Base-by-base conservation (phyloP, 2,329 filamentous ascomycete species). In the Sordariomycetes sp. region DNA sequence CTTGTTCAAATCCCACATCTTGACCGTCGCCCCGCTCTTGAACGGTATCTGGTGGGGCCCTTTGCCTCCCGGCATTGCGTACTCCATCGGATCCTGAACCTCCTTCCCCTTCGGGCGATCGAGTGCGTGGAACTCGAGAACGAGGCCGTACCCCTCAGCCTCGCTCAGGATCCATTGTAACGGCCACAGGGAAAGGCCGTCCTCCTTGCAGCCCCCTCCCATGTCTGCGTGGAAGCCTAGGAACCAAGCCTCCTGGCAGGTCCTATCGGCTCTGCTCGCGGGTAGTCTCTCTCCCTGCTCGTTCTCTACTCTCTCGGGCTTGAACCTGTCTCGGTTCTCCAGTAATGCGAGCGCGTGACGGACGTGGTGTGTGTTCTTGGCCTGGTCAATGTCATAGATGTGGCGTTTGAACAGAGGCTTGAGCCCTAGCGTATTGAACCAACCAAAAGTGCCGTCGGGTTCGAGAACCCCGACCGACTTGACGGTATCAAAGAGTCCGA, bases 141-240 rank as follows among this genome's bases (percentile, higher is more conserved):
- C 59, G 1, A 74, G 63, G 1, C 71, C 70, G 12, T 65, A 62
- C 22, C 62, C 60, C 25, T 64, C 62, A 54, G 65, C 67, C 60
- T 74, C 72, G 12, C 70, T 60, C 34, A 74, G 59, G 64, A 75
- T 73, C 72, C 72, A 75, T 60, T 75, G 72, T 1, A 74, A 60
- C 3, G 73, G 71, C 60, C 74, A 75, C 3, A 75, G 62, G 4
- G 70, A 69, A 5, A 74, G 62, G 2, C 72, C 72, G 56, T 72
- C 71, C 3, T 71, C 64, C 28, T 61, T 62, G 3, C 68, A 61
- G 1, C 68, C 66, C 2, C 72, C 72, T 3, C 71, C 70, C 28
- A 75, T 65, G 54, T 75, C 72, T 7, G 61, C 63, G 56, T 74
- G 68, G 1, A 64, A 67, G 3, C 72, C 72, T 2, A 71, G 67